Evolutionary conservation across 495 filamentous ascomycete genomes (phyloP).

Genomic region (Neurospora sp.): DNA sequence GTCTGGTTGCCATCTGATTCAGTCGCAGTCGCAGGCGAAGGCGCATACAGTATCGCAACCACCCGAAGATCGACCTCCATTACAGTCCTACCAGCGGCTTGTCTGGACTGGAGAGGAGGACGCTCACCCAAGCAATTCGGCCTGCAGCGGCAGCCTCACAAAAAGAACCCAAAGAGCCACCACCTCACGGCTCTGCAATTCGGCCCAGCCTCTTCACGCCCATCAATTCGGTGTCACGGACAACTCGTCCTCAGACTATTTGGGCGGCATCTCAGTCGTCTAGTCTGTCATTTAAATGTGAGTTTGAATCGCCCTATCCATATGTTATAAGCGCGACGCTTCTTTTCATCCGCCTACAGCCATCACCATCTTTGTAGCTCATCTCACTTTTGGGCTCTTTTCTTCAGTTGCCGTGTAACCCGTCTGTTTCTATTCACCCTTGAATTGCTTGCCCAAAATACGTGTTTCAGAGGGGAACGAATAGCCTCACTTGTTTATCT

Average conservation of each 20-base stretch:
- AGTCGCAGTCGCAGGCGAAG: neutral
- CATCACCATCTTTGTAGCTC: neutral
- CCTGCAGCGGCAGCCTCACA: neutral
- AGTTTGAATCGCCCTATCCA: neutral
- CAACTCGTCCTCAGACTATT: neutral
- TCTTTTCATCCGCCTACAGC: neutral
- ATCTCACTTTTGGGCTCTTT: neutral
- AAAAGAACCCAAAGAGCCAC: neutral
- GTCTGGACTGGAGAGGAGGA: neutral
- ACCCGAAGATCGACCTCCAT: neutral
- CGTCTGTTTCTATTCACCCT: neutral
- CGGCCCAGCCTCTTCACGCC: neutral
- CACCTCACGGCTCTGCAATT: neutral
- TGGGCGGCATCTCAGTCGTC: neutral
- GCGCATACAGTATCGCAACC: neutral
- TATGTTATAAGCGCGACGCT: neutral
- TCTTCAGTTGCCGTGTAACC: neutral
- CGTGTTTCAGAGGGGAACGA: neutral
- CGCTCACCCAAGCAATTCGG: neutral
- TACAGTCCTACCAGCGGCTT: neutral
- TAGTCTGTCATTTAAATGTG: neutral
- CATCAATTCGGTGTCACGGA: neutral
- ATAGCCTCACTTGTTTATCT: neutral
- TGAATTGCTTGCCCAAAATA: no score
- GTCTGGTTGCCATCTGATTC: neutral